Evolutionary conservation across 2,329 filamentous ascomycete species (phyloP).

Genomic region (Ophiosphaerella herpotricha): DNA sequence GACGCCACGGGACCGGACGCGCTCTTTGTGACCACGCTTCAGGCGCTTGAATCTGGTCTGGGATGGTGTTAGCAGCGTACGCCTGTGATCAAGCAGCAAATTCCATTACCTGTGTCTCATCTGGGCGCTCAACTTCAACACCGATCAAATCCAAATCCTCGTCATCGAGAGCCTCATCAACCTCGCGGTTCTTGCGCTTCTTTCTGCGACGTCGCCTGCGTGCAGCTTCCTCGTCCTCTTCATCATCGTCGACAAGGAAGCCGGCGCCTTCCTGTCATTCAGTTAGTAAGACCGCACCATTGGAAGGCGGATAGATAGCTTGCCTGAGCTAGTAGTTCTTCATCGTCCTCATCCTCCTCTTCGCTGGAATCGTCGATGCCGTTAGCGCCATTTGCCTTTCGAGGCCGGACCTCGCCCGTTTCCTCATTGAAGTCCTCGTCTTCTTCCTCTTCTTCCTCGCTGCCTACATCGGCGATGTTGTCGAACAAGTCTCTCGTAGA

Average conservation of each 20-base stretch:
- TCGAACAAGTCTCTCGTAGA: slow-evolving; percentile 70
- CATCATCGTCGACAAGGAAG: slow-evolving; percentile 94
- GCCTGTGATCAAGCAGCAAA: slow-evolving; percentile 1
- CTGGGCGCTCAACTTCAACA: slow-evolving; percentile 71
- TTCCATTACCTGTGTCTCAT: slow-evolving; percentile 67
- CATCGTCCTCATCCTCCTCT: slow-evolving; percentile 48
- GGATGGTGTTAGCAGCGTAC: slow-evolving; percentile 17
- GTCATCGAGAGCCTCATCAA: slow-evolving; percentile 85
- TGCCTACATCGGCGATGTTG: slow-evolving; percentile 82
- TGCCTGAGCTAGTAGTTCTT: slow-evolving; percentile 40
- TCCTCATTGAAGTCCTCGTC: slow-evolving; percentile 46
- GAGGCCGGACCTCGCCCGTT: slow-evolving; percentile 23
- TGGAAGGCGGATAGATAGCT: slow-evolving; percentile 7
- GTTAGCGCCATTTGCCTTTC: slow-evolving; percentile 36
- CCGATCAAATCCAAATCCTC: slow-evolving; percentile 96
- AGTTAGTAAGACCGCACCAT: slow-evolving; percentile 17
- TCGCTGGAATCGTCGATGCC: slow-evolving; percentile 46
- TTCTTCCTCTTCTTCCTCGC: slow-evolving; percentile 51
- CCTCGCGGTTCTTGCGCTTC: slow-evolving; percentile 77
- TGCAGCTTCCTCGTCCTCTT: slow-evolving; percentile 68
- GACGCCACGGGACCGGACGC: slow-evolving; percentile 70
- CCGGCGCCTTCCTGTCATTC: slow-evolving; percentile 77
- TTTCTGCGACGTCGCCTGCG: slow-evolving; percentile 65
- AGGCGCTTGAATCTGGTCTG: slow-evolving; percentile 94
- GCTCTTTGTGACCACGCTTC: slow-evolving; percentile 84